Conservation (phyloP, 1,284 basidiomycete genomes). For the Microstroma glucosiphilum region DNA sequence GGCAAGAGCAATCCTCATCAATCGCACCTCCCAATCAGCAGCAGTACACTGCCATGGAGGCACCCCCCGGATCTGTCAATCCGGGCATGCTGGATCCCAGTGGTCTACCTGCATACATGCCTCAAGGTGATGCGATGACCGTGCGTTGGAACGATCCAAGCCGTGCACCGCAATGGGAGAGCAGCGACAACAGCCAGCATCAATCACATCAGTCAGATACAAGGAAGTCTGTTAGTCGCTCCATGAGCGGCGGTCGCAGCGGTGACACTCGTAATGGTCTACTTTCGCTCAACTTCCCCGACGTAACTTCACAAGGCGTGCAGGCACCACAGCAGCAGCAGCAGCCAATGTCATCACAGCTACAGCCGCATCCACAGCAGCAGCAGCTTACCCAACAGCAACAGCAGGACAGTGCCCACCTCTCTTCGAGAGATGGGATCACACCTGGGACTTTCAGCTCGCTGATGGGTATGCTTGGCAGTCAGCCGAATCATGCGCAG, state of each 20-base stretch:
- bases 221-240: too few relatives aligned
- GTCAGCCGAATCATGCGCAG: not conserved
- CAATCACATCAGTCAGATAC: too few relatives aligned
- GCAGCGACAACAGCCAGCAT: too few relatives aligned
- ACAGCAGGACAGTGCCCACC: not conserved
- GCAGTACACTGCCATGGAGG: not conserved
- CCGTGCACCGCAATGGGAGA: not conserved
- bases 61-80: not conserved
- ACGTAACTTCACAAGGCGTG: not conserved
- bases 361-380: not conserved
- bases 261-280: not conserved
- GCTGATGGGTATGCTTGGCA: conserved; percentile 1
- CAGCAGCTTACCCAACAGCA: not conserved
- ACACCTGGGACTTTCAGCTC: conserved; percentile 2
- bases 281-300: not conserved
- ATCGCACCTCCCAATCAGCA: not conserved
- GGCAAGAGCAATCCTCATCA: not conserved
- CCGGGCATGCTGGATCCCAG: not conserved
- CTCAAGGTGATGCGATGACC: not conserved
- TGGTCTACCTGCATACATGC: not conserved
- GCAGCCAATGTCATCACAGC: not conserved
- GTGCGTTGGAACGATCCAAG: not conserved
- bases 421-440: not conserved
- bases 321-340: not conserved
- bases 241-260: not conserved